Evolutionary conservation across 257 asterid genomes (phyloP).

Genomic region (Paraleonurus japonicus): DNA sequence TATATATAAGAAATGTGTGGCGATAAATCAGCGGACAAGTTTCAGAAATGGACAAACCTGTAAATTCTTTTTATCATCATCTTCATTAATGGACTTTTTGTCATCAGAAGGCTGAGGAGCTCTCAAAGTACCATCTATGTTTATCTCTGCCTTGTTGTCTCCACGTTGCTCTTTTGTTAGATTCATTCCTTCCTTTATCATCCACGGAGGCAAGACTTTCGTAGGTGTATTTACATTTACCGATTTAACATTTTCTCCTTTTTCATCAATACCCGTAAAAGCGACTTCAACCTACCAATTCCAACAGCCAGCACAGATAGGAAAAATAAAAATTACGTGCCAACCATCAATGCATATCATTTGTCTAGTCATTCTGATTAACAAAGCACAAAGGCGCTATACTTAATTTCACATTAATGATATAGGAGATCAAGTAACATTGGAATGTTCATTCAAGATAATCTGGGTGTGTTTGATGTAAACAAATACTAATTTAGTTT

Average conservation of each 20-base stretch:
- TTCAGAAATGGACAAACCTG: slow-evolving; percentile 43
- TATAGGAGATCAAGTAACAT: not conserved
- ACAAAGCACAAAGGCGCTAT: not conserved
- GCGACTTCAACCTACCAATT: slow-evolving; percentile 89
- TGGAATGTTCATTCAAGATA: not conserved
- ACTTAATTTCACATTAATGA: not conserved
- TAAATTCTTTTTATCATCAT: slow-evolving; percentile 53
- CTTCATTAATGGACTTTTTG: slow-evolving; percentile 52
- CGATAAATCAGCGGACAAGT: not conserved
- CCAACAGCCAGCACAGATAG: too few relatives aligned
- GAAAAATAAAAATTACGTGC: too few relatives aligned
- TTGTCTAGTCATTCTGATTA: not conserved
- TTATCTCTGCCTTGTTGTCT: slow-evolving; percentile 39
- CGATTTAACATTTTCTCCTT: slow-evolving; percentile 51
- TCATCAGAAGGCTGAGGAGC: slow-evolving; percentile 56
- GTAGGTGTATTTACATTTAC: slow-evolving; percentile 45
- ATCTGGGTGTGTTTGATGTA: not conserved
- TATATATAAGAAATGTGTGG: not conserved
- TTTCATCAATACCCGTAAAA: slow-evolving; percentile 69
- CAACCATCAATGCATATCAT: slow-evolving; percentile 1
- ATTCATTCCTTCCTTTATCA: slow-evolving; percentile 86
- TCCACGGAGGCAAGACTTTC: slow-evolving; percentile 96
- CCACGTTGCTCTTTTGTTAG: slow-evolving; percentile 90
- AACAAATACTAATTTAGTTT: not conserved
- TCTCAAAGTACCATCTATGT: slow-evolving; percentile 40